Conservation (phyloP, 495 filamentous ascomycete species). For the Talaromyces ruber region DNA sequence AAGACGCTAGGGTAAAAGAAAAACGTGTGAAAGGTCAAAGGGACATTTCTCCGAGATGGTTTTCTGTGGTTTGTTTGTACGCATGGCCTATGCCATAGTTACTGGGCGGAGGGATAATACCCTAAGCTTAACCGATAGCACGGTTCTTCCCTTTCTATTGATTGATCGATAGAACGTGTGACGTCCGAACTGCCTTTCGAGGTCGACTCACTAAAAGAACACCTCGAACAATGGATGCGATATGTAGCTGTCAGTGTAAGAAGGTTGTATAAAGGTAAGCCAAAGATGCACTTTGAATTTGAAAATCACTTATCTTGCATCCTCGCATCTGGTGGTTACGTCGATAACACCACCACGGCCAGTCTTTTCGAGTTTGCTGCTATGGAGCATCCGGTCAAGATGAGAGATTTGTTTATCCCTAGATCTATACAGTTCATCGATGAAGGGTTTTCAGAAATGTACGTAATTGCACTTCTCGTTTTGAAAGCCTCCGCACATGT, state of each 20-base stretch:
- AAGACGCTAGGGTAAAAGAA: background rate
- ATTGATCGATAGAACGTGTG: background rate
- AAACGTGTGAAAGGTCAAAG: background rate
- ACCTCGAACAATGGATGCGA: background rate
- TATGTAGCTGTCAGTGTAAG: background rate
- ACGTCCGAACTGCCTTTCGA: background rate
- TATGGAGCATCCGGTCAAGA: background rate
- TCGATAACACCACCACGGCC: background rate
- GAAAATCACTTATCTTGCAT: background rate
- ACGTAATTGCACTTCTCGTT: background rate
- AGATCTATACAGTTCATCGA: background rate
- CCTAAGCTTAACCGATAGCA: background rate
- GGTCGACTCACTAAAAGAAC: background rate
- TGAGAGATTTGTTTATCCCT: background rate
- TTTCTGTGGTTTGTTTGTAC: background rate
- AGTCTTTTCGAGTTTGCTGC: background rate
- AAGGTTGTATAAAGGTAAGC: background rate
- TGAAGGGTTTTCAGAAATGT: conserved; percentile 3
- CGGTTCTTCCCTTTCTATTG: background rate
- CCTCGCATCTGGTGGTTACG: background rate
- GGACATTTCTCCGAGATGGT: background rate
- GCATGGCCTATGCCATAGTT: background rate
- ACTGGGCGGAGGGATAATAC: background rate
- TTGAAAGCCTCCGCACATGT: background rate
- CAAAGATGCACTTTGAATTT: background rate